Conservation (phyloP, 2,329 filamentous ascomycete genomes). For the Colletotrichum chrysophilum region DNA sequence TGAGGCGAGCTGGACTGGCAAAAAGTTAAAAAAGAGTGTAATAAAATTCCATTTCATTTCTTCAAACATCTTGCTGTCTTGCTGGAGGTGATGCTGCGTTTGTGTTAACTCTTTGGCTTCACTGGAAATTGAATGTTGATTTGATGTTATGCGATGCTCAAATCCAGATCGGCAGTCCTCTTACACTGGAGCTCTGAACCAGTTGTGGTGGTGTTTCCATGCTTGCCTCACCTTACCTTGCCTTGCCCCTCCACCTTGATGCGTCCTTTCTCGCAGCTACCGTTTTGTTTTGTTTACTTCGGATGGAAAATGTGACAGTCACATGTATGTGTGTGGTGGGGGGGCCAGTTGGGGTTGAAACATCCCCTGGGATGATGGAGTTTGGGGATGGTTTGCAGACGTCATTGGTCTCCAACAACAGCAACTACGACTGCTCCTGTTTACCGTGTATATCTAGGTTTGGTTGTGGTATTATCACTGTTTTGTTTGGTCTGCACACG, state of each 20-base stretch:
- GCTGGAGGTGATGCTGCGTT: too few relatives aligned
- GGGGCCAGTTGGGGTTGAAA: background rate
- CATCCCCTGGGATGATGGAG: background rate
- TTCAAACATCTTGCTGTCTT: too few relatives aligned
- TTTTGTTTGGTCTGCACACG: background rate
- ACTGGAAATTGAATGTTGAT: background rate
- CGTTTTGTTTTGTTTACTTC: background rate
- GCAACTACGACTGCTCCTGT: background rate
- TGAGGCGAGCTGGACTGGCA: background rate
- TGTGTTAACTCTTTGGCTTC: too few relatives aligned
- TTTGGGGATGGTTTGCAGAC: background rate
- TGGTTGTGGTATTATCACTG: background rate
- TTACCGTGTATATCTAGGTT: background rate
- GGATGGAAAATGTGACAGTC: background rate
- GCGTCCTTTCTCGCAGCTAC: background rate
- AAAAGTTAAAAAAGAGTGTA: background rate
- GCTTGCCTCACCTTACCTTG: background rate
- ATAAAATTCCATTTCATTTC: background rate
- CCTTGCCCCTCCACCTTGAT: background rate
- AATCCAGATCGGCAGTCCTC: fast-evolving
- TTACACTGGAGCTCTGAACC: background rate
- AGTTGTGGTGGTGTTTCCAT: background rate
- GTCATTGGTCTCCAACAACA: background rate
- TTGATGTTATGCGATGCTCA: background rate
- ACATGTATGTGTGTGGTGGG: background rate